phyloP scores from a whole-genome alignment of 805 yeast species.

The Starmerella tilneyi region DNA sequence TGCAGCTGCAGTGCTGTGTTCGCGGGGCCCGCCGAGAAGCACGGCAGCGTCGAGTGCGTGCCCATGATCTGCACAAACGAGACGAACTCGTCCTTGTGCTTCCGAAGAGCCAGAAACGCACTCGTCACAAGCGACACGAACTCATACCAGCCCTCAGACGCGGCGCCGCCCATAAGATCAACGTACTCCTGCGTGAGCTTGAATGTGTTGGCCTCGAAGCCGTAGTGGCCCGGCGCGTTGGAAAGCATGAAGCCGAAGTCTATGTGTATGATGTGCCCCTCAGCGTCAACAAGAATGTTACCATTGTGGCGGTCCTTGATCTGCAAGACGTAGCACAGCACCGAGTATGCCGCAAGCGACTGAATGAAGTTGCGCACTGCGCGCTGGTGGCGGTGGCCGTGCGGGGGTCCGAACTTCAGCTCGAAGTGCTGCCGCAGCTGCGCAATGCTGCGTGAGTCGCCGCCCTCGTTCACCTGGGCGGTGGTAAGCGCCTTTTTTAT shows the following conservation, averaged over 20 bases:
- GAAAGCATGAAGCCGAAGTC: conserved; percentile 91
- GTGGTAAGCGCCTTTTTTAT: conserved; percentile 86
- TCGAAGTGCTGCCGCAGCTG: conserved; percentile 69
- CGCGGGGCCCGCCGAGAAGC: conserved; percentile 78
- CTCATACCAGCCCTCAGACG: conserved; percentile 47
- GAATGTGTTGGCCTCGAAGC: conserved; percentile 96
- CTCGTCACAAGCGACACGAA: conserved; percentile 57
- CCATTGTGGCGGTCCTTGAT: conserved; percentile 98
- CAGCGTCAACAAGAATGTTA: conserved; percentile 88
- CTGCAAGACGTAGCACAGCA: conserved; percentile 80
- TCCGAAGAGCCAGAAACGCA: conserved; percentile 65
- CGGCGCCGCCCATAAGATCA: conserved; percentile 73
- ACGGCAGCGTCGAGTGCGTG: conserved; percentile 78
- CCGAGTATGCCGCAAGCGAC: conserved; percentile 87
- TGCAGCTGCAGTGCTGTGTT: conserved; percentile 60
- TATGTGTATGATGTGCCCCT: conserved; percentile 82
- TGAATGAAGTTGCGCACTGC: conserved; percentile 81
- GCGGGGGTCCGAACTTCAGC: conserved; percentile 58
- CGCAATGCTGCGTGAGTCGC: conserved; percentile 57
- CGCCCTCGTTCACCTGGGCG: conserved; percentile 39
- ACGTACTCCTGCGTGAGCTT: conserved; percentile 83
- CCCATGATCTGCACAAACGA: conserved; percentile 90
- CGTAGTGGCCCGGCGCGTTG: conserved; percentile 85
- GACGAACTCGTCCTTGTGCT: conserved; percentile 61
- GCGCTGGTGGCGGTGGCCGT: conserved; percentile 43